phyloP scores from a whole-genome alignment of 1,284 basidiomycete genomes.

The Pascua guehoae region DNA sequence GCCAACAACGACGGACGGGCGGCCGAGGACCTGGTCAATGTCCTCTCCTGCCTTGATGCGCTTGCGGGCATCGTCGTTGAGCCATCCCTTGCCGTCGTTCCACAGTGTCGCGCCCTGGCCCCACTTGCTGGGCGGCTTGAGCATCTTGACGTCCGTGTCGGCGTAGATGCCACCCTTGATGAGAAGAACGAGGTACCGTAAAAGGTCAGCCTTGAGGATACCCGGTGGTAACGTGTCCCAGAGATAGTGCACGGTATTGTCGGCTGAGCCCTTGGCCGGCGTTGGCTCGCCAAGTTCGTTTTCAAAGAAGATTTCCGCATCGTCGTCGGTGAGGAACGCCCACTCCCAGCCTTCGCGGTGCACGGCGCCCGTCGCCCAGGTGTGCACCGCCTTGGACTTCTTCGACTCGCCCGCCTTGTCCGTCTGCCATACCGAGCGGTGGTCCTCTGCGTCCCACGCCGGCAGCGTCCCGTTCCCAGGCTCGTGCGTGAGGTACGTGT shows the following conservation, averaged over 20 bases:
- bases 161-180: conserved; percentile 49
- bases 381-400: conserved; percentile 19
- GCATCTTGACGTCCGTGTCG: conserved; percentile 42
- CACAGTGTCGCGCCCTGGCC: conserved; percentile 27
- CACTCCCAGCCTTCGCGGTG: conserved; percentile 43
- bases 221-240: conserved; percentile 44
- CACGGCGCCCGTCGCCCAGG: conserved; percentile 32
- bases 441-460: conserved; percentile 22
- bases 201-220: conserved; percentile 48
- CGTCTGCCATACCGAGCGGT: conserved; percentile 45
- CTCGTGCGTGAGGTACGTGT: too few species aligned
- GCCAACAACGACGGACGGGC: conserved; percentile 44
- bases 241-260: conserved; percentile 23
- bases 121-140: conserved; percentile 1
- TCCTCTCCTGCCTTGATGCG: conserved; percentile 19
- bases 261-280: background rate
- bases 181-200: conserved; percentile 48
- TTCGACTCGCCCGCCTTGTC: conserved; percentile 29
- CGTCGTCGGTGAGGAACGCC: conserved; percentile 34
- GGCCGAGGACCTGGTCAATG: conserved; percentile 14
- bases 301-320: conserved; percentile 2
- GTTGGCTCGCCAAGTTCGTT: conserved; percentile 2
- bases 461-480: background rate
- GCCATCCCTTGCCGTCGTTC: conserved; percentile 40
- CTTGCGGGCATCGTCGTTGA: conserved; percentile 29